A percentile compares a stretch with the other conserved stretches of the same genome.
phyloP scores from a whole-genome alignment of 805 yeast species.

The Sugiyamaella lignohabitans region DNA sequence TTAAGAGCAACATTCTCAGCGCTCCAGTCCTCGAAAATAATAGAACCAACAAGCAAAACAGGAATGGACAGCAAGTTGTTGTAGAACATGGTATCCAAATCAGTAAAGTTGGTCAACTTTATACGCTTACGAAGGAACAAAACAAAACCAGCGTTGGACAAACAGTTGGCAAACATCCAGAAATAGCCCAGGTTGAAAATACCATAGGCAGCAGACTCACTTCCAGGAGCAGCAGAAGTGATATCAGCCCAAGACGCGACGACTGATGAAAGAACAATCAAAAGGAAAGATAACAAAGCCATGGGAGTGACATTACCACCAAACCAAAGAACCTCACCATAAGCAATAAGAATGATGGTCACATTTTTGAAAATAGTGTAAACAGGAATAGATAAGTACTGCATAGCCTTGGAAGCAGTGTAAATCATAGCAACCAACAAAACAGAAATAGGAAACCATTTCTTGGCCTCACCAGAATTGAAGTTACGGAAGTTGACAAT shows the following conservation, averaged over 20 bases:
- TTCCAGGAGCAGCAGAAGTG: slow-evolving; percentile 35
- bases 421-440: slow-evolving; percentile 89
- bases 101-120: slow-evolving; percentile 85
- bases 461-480: slow-evolving; percentile 81
- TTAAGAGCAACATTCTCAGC: slow-evolving; percentile 63
- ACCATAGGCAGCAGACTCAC: slow-evolving; percentile 27
- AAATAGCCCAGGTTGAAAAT: slow-evolving; percentile 68
- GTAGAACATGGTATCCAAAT: slow-evolving; percentile 97
- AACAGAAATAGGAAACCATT: slow-evolving; percentile 90
- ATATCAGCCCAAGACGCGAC: slow-evolving; percentile 90
- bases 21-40: slow-evolving; percentile 90
- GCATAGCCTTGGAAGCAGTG: slow-evolving; percentile 92
- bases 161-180: slow-evolving; percentile 96
- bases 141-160: slow-evolving; percentile 89
- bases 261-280: slow-evolving; percentile 94
- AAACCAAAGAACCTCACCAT: slow-evolving; percentile 97
- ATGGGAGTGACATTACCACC: slow-evolving; percentile 86
- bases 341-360: slow-evolving; percentile 93
- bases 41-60: slow-evolving; percentile 67
- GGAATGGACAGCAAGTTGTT: slow-evolving; percentile 93
- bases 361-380: slow-evolving; percentile 97
- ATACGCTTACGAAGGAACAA: slow-evolving; percentile 96
- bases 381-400: slow-evolving; percentile 85
- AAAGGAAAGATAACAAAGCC: slow-evolving; percentile 80
- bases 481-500: slow-evolving; percentile 81